Conservation (phyloP, 2,329 filamentous ascomycete genomes). For the Hypoxylon sp. region DNA sequence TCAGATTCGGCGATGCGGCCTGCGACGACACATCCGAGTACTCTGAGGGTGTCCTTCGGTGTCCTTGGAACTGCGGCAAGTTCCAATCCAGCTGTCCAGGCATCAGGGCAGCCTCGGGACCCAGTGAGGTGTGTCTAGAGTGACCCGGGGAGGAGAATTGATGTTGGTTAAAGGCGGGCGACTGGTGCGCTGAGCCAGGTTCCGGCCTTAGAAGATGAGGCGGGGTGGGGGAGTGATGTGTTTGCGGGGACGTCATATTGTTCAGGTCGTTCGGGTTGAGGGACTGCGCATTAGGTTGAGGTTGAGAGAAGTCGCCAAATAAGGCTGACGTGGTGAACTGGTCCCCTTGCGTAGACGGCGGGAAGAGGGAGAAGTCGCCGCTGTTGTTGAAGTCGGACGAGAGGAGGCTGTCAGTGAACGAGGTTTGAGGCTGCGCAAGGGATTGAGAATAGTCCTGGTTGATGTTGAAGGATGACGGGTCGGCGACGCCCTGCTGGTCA, state of each 20-base stretch:
- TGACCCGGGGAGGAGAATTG: constrained; percentile 62
- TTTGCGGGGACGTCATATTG: constrained; percentile 63
- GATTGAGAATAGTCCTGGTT: constrained; percentile 48
- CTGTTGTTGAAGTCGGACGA: constrained; percentile 58
- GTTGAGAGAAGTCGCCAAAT: constrained; percentile 61
- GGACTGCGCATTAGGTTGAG: constrained; percentile 49
- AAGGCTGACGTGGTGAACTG: constrained; percentile 67
- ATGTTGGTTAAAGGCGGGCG: constrained; percentile 64
- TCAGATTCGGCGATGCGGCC: constrained; percentile 82
- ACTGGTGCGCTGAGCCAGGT: constrained; percentile 60
- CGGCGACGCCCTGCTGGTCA: constrained; percentile 52
- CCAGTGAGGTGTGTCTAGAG: constrained; percentile 64
- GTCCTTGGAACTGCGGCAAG: constrained; percentile 74
- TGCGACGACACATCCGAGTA: constrained; percentile 90
- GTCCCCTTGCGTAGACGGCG: constrained; percentile 60
- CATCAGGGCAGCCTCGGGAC: constrained; percentile 64
- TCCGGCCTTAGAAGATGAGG: constrained; percentile 63
- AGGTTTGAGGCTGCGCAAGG: constrained; percentile 54
- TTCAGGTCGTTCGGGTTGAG: constrained; percentile 57
- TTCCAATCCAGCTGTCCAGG: constrained; percentile 64
- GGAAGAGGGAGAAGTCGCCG: constrained; percentile 72
- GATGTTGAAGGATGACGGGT: constrained; percentile 46
- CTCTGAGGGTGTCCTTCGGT: constrained; percentile 87
- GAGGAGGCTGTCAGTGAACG: constrained; percentile 57
- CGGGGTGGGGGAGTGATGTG: constrained; percentile 64